These are phyloP conservation scores for Poa annua DNA, from an alignment of 176 grass and related monocot genomes.

Conservation along the genomic window DNA sequence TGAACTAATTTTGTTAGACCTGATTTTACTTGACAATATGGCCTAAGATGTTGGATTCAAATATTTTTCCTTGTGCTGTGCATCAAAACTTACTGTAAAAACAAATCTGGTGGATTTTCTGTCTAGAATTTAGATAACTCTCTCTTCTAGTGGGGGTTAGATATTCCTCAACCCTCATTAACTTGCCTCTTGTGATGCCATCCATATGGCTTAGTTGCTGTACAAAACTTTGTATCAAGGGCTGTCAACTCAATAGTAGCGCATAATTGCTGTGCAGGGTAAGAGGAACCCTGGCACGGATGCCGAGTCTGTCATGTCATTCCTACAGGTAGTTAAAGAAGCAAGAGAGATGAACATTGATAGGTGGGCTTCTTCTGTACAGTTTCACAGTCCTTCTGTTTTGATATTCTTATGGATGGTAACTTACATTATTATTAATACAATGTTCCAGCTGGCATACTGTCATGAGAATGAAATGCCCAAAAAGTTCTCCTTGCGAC, in stretches of 20 bases:
- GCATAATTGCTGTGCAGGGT: slow-evolving; percentile 63
- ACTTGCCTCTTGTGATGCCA: slow-evolving; percentile 15
- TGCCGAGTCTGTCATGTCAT: slow-evolving; percentile 62
- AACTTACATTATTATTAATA: slow-evolving; percentile 35
- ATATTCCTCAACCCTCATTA: not conserved
- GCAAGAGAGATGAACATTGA: slow-evolving; percentile 89
- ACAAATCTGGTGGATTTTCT: slow-evolving; percentile 12
- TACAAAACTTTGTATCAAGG: slow-evolving; percentile 1
- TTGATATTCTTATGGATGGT: slow-evolving; percentile 33
- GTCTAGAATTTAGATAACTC: slow-evolving; percentile 31
- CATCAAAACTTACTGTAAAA: not conserved
- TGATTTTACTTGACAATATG: slow-evolving; percentile 18
- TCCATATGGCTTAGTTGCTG: slow-evolving; percentile 21
- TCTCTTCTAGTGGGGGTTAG: not conserved
- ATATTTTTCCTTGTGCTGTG: slow-evolving; percentile 12
- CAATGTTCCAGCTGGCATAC: slow-evolving; percentile 84
- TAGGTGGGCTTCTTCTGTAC: slow-evolving; percentile 61
- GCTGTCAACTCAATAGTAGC: slow-evolving; percentile 12
- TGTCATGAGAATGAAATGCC: slow-evolving; percentile 81
- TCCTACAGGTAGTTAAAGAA: slow-evolving; percentile 74
- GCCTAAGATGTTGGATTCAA: slow-evolving; percentile 15
- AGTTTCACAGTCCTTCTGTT: slow-evolving; percentile 10
- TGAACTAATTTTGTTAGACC: slow-evolving; percentile 24
- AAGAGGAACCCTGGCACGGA: slow-evolving; percentile 94
- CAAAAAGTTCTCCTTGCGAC: slow-evolving; percentile 64